phyloP scores from a whole-genome alignment of 164 flowering plant species.

The Tinospora cordifolia region DNA sequence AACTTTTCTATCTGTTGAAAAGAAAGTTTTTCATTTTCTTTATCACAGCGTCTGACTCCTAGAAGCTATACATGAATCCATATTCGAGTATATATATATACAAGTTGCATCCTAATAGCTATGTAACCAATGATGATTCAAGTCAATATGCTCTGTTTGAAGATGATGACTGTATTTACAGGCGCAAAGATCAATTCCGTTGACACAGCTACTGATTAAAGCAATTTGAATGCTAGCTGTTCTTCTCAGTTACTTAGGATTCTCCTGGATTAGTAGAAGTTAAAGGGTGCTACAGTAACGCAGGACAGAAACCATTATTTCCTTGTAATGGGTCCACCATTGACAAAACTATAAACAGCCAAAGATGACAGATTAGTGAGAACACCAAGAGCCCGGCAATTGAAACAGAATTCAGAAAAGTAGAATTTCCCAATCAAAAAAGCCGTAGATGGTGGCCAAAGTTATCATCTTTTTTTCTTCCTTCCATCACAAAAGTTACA shows the following conservation, averaged over 20 bases:
- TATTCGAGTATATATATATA: background rate
- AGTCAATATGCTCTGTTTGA: no score
- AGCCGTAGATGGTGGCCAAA: slow-evolving; percentile 8
- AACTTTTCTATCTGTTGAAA: background rate
- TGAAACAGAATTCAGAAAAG: background rate
- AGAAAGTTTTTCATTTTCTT: background rate
- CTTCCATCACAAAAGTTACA: slow-evolving; percentile 2
- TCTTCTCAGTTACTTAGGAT: background rate
- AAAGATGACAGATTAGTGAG: background rate
- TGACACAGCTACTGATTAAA: no score
- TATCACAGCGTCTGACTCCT: no score
- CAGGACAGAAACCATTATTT: background rate
- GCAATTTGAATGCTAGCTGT: no score
- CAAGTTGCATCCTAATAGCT: background rate
- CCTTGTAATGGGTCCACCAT: background rate
- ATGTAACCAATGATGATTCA: background rate
- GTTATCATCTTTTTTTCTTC: background rate
- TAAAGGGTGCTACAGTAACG: background rate
- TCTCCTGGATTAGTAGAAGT: background rate
- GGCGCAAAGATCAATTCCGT: no score
- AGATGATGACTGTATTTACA: no score
- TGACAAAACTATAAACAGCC: background rate
- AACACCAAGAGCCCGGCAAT: no score
- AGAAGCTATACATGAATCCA: background rate
- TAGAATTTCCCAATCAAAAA: background rate